phyloP scores from a whole-genome alignment of 2,329 filamentous ascomycete species.

The Graphilbum fragrans region DNA sequence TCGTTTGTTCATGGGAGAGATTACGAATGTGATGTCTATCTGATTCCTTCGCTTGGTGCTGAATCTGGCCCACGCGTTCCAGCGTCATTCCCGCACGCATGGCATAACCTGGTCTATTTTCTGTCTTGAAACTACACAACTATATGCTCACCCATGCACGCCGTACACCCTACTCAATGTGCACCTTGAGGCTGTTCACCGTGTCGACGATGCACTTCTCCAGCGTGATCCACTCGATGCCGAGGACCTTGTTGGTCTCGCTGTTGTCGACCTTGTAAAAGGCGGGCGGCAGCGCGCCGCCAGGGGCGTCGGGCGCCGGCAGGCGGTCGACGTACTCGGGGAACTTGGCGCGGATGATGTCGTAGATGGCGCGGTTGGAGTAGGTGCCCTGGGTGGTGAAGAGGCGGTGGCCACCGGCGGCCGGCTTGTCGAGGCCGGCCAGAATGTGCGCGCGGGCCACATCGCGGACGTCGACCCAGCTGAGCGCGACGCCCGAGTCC shows the following conservation, averaged over 20 bases:
- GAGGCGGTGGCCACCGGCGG: conserved; percentile 36
- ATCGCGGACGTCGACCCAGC: conserved; percentile 46
- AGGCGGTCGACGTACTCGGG: conserved; percentile 35
- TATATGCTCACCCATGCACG: background rate
- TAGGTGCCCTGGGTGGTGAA: conserved; percentile 36
- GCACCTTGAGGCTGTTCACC: conserved; percentile 45
- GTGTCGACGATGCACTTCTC: conserved; percentile 53
- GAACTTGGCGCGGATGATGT: conserved; percentile 32
- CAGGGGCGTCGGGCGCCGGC: conserved; percentile 29
- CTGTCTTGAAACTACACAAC: background rate
- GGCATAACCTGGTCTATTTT: background rate
- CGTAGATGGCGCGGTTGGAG: conserved; percentile 31
- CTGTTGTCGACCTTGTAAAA: conserved; percentile 46
- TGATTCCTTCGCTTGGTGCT: too few species aligned
- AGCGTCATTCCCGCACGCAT: too few species aligned
- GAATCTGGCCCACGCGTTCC: too few species aligned
- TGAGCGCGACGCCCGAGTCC: conserved; percentile 23
- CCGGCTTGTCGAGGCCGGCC: conserved; percentile 33
- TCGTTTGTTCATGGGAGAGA: too few species aligned
- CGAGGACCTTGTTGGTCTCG: conserved; percentile 45
- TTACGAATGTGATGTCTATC: too few species aligned
- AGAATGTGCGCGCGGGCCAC: conserved; percentile 39
- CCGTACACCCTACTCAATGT: background rate
- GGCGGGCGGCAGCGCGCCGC: conserved; percentile 28
- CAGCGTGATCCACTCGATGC: conserved; percentile 47